Base-by-base conservation (phyloP, 306 rosid genomes). In the Mimosa bimucronata region DNA sequence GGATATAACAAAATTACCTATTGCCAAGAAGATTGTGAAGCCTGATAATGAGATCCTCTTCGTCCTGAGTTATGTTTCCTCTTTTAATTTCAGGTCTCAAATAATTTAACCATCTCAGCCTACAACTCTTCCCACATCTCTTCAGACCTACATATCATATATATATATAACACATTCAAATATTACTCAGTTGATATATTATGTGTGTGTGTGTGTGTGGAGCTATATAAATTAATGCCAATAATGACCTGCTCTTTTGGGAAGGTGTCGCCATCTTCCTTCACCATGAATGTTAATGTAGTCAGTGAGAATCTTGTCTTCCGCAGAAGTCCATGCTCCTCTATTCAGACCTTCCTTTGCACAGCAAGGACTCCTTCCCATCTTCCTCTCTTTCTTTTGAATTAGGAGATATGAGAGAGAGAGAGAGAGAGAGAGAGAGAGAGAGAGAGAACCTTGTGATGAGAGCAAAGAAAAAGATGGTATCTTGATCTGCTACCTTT, bases 171-270 rank as follows among this genome's bases (percentile, higher is more conserved):
- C 13, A 9, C 45, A 9, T 41, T 41, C 13, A 41, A 41, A 41
- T 41, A 41, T 40, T 41, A 41, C 45, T 9, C 13, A 41, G 45
- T 41, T n/a, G n/a, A n/a, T n/a, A n/a, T n/a, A n/a, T n/a, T 41
- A 9, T 42, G 12, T 41, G 2, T 9, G 10, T 7, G 45, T 41
- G 10, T 41, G 2, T 7, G 11, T 8, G 2, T 41, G 11, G n/a
- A n/a, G n/a, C n/a, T n/a, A n/a, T n/a, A n/a, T n/a, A n/a, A n/a
- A n/a, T n/a, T n/a, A n/a, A n/a, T n/a, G n/a, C n/a, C n/a, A n/a
- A n/a, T n/a, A n/a, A n/a, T 13, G 14, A 48, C 21, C 91, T 73
- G 91, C 87, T 83, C 84, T 85, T 75, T 80, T 83, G 50, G 91
- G 89, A 21, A 88, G 66, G 77, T 78, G 80, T 44, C 83, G 12